Evolutionary conservation across 2,329 filamentous ascomycete genomes (phyloP).

Genomic region (Ceratocystis diversiconidia): DNA sequence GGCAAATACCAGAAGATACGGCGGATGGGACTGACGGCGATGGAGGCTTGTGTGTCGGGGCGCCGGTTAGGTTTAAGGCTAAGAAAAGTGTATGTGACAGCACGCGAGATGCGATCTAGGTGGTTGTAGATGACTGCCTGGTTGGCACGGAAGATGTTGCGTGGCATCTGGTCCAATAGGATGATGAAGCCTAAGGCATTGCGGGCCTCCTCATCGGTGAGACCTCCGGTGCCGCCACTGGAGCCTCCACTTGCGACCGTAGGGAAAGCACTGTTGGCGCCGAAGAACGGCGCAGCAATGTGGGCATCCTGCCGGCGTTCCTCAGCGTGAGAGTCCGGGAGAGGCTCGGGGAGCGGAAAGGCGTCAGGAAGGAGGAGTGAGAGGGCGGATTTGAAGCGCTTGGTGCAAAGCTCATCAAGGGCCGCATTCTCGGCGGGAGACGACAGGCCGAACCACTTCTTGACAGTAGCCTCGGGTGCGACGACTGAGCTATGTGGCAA

Average conservation of each 20-base stretch:
- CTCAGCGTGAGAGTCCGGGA: constrained; percentile 11
- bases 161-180: constrained; percentile 48
- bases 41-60: constrained; percentile 20
- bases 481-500: constrained; percentile 5
- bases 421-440: not conserved
- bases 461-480: not conserved
- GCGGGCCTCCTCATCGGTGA: constrained; percentile 19
- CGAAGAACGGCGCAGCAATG: constrained; percentile 16
- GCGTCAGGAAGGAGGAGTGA: constrained; percentile 1
- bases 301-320: constrained; percentile 9
- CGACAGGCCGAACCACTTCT: constrained; percentile 18
- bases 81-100: constrained; percentile 26
- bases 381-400: constrained; percentile 1
- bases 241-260: not conserved
- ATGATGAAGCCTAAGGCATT: constrained; percentile 38
- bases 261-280: not conserved
- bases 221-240: not conserved
- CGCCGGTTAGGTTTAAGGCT: constrained; percentile 22
- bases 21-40: constrained; percentile 27
- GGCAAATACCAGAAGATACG: constrained; percentile 46
- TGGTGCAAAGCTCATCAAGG: constrained; percentile 16
- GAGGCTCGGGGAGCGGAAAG: constrained; percentile 24
- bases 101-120: constrained; percentile 41
- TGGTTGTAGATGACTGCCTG: constrained; percentile 36
- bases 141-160: constrained; percentile 44